Evolutionary conservation across 2,329 filamentous ascomycete species (phyloP), one percentile per base, ranked within the genome.

Genomic region (Colletotrichum cuscutae): DNA sequence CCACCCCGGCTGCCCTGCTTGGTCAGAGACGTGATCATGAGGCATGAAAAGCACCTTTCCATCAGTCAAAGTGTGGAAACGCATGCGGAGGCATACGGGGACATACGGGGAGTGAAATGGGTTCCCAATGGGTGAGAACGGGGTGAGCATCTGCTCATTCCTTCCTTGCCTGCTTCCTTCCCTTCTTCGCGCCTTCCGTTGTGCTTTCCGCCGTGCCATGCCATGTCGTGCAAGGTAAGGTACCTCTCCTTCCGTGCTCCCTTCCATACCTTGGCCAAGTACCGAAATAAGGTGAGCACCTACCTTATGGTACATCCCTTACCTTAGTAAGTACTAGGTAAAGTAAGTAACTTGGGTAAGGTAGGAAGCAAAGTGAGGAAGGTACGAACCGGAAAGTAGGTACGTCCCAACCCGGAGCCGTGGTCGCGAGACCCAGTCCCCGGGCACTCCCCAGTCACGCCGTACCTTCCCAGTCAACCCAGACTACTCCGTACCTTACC

Each of bases 71-170:
- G 22, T 64, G 65, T 69, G 69, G 69, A 26, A 42, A 67, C 65
- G 24, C 37, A 35, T 61, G 66, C 70, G 66, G 70, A 72, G 70
- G 70, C 66, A 66, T 65, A 70, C 70, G 66, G 66, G 70, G 70
- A 62, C 32, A 19, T 72, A 72, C 66, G 66, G 71, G 71, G 66
- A 35, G 37, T 15, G 37, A 42, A 42, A 42, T 42, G 37, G 37
- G 37, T 42, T 42, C 52, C 61, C 61, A 65, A 52, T 53, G 53
- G 67, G 67, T 65, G 67, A 57, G 53, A 22, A 37, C 19, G 62
- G 32, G 66, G 54, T 68, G 60, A 64, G 46, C n/a, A 56, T 12
- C 24, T 30, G 19, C 6, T 46, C 59, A 26, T n/a, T 57, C 58
- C 49, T 64, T 63, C 59, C 49, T n/a, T 63, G 26, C 28, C 13